phyloP scores from a whole-genome alignment of 805 yeast genomes.

The Suhomyces vadensis region DNA sequence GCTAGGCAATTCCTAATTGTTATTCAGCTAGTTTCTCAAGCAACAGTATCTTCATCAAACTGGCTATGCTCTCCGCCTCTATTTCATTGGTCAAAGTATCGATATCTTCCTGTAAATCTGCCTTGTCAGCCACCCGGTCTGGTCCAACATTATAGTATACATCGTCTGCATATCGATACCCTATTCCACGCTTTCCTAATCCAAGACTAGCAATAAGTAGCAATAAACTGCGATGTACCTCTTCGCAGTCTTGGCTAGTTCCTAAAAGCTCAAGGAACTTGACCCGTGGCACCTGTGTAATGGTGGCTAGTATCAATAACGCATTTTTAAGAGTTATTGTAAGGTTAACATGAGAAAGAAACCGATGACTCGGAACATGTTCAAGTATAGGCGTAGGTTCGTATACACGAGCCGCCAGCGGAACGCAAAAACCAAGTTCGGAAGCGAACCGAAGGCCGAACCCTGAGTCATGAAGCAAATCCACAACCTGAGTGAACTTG shows the following conservation, averaged over 20 bases:
- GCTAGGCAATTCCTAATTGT: too few species aligned
- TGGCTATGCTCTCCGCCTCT: conserved; percentile 30
- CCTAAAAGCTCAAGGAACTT: conserved; percentile 32
- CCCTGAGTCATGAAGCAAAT: conserved; percentile 4
- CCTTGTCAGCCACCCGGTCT: neutral
- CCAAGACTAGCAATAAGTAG: conserved; percentile 25
- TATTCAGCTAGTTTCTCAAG: conserved; percentile 21
- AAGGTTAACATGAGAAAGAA: conserved; percentile 22
- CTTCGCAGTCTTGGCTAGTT: conserved; percentile 6
- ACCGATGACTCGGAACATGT: conserved; percentile 8
- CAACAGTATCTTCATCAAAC: conserved; percentile 26
- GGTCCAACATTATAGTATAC: conserved; percentile 23
- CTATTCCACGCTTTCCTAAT: conserved; percentile 30
- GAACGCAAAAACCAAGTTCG: conserved; percentile 20
- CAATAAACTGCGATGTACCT: conserved; percentile 23
- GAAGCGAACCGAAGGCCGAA: conserved; percentile 13
- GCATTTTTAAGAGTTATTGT: conserved; percentile 35
- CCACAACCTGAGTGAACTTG: conserved; percentile 15
- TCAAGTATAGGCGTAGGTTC: neutral
- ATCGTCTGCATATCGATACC: conserved; percentile 26
- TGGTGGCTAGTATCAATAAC: conserved; percentile 28
- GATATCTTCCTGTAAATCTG: conserved; percentile 14
- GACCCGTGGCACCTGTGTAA: conserved; percentile 22
- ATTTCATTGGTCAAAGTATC: conserved; percentile 15
- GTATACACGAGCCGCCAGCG: conserved; percentile 9